Evolutionary conservation across 768 basidiomycete genomes (phyloP), one percentile per base, ranked within the genome.

Genomic region (Leccinum broughii): DNA sequence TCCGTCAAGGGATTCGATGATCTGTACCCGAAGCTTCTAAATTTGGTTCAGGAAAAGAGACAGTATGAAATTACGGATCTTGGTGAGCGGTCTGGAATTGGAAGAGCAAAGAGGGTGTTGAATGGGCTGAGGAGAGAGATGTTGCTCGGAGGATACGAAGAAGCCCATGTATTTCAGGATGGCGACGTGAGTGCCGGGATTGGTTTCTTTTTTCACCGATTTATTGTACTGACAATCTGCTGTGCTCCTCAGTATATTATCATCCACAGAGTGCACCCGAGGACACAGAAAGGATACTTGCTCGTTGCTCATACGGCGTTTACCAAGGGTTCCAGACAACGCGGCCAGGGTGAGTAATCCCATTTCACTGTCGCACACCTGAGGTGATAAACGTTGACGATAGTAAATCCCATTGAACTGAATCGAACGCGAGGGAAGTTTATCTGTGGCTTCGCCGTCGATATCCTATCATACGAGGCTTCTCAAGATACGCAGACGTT

Each of bases 1-100:
- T 95, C 92, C 15, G 94, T 95, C 65, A 97, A 98, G 74, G 97
- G 96, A 20, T 97, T 96, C 70, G 97, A 99, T 67, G 97, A 99
- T 66, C 75, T 99, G 22, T 98, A 98, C 70, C 96, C 96, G 3
- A 96, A 94, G 72, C 75, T 96, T n/a, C 75, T 99, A 37, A 85
- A 97, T 70, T 79, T 99, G 53, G 97, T 98, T 10, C 79, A 77
- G 14, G 97, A 99, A 72, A 87, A 84, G 68, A 81, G 94, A 62
- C 72, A 74, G 63, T 99, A 99, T 68, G 88, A 92, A 64, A 66
- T 90, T 14, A 85, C 85, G 0, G 82, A 81, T 2, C 72, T 87
- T 10, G 77, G 79, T 54, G 75, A 86, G 65, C 68, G 75, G 50
- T 87, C 85, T 51, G 86, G 83, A 6, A 87, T 85, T 61, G 80